Base-by-base conservation (phyloP, 257 asterid genomes). In the Lithospermum erythrorhizon region DNA sequence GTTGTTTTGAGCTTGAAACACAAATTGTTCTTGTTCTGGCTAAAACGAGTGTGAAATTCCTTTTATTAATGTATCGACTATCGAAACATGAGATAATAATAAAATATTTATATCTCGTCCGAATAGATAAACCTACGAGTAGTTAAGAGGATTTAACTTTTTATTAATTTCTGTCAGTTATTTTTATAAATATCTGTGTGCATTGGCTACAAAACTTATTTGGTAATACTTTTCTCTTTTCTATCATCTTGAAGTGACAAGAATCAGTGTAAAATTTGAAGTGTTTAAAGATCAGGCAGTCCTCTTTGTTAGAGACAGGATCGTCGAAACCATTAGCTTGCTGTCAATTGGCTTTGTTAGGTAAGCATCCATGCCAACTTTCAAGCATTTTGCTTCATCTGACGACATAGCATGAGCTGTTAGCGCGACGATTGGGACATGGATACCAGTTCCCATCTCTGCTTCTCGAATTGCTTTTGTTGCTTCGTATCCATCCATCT, bases 341-440 rank as follows among this genome's bases (percentile, higher is more conserved):
- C 89, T 72, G 71, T 90, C 90, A 51, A 90, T 87, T 60, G 97
- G 97, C 74, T 90, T 90, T 5, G 97, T 84, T 55, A 90, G 69
- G 62, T 90, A 90, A 68, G 97, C 97, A 78, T 90, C 97, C 97
- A 90, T 90, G 10, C 97, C 97, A n/a, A 87, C 97, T 73, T 90
- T 78, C 56, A 90, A 66, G 77, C 97, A 90, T 69, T 90, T 90
- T 11, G 90, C 91, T 78, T 90, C 94, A 64, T 90, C 97, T 6
- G 77, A 87, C 6, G 94, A 87, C 97, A 90, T 90, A 59, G 97
- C 97, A 74, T 90, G 97, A 62, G 97, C 97, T 22, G 97, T 90
- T 48, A 90, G 58, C 47, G 97, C 97, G 41, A 90, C 97, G 69
- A 90, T 84, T n/a, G 97, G 97, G 58, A 90, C 82, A 77, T 87